Conservation (phyloP, 352 stramenopile genomes). For the Phytopythium litorale region DNA sequence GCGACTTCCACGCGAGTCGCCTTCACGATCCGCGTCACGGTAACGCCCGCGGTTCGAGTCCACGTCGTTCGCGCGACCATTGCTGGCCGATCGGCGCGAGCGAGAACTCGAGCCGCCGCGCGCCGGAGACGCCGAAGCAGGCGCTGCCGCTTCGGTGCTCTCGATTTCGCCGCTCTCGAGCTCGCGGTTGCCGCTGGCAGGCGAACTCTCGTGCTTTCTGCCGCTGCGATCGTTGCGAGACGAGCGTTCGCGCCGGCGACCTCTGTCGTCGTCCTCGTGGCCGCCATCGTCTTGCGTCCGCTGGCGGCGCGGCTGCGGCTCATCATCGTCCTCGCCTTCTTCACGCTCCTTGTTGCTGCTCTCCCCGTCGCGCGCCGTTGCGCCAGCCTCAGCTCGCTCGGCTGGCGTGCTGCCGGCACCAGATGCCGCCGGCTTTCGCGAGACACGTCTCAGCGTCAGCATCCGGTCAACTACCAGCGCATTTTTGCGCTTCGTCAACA, state of each 20-base stretch:
- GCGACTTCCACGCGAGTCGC: slow-evolving; percentile 9
- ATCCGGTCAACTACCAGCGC: slow-evolving; percentile 66
- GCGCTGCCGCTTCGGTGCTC: slow-evolving; percentile 12
- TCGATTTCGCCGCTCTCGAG: slow-evolving; percentile 56
- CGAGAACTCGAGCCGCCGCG: not conserved
- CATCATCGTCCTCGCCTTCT: slow-evolving; percentile 20
- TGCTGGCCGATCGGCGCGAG: slow-evolving; percentile 8
- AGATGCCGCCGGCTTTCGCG: not conserved
- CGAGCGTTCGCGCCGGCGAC: not conserved
- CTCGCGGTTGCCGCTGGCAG: slow-evolving; percentile 11
- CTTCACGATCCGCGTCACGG: slow-evolving; percentile 22
- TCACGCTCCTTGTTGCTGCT: slow-evolving; percentile 19
- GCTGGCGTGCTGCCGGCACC: not conserved
- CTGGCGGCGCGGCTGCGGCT: not conserved
- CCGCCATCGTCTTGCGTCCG: not conserved
- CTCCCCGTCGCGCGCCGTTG: slow-evolving; percentile 5
- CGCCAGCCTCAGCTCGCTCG: slow-evolving; percentile 18
- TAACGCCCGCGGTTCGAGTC: slow-evolving; percentile 14
- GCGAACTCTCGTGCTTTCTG: slow-evolving; percentile 4
- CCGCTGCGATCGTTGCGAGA: slow-evolving; percentile 1
- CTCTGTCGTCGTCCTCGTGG: not conserved
- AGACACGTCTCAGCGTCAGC: slow-evolving; percentile 23
- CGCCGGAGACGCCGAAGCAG: not conserved
- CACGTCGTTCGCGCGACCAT: slow-evolving; percentile 12
- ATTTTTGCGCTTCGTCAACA: slow-evolving; percentile 73